These are phyloP conservation scores for Colletotrichum graminicola DNA, from an alignment of 2,329 filamentous ascomycete species.

Conservation along the genomic window DNA sequence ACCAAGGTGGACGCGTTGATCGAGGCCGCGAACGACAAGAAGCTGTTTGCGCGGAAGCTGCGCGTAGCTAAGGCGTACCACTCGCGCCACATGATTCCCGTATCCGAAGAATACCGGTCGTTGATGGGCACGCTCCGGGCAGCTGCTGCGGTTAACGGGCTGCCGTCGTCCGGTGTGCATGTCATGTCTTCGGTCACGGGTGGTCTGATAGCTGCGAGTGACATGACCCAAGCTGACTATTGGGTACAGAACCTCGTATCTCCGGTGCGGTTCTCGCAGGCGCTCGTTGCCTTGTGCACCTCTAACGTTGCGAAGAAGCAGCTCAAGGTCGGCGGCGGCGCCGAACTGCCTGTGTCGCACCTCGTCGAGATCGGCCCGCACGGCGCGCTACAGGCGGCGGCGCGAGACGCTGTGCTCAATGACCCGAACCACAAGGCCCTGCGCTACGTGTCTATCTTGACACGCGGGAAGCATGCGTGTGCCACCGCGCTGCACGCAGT, in stretches of 20 bases:
- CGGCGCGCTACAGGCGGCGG: constrained; percentile 50
- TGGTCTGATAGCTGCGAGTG: background rate
- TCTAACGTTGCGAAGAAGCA: constrained; percentile 18
- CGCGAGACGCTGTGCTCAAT: constrained; percentile 57
- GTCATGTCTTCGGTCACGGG: constrained; percentile 29
- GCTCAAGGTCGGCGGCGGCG: constrained; percentile 45
- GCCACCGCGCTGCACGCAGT: constrained; percentile 20
- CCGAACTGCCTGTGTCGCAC: constrained; percentile 11
- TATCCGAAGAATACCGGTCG: constrained; percentile 1
- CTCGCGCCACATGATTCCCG: constrained; percentile 16
- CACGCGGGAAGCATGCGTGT: background rate
- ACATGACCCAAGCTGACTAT: constrained; percentile 14
- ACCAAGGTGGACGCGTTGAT: constrained; percentile 57
- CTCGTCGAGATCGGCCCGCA: constrained; percentile 37
- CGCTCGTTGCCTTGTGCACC: constrained; percentile 29
- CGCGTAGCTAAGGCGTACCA: constrained; percentile 20
- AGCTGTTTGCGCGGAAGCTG: constrained; percentile 19
- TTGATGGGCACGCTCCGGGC: background rate
- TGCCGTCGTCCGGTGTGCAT: constrained; percentile 48
- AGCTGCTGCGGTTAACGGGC: background rate
- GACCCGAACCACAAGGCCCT: constrained; percentile 60
- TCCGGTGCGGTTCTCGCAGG: constrained; percentile 27
- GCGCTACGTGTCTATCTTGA: constrained; percentile 19
- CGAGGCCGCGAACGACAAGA: constrained; percentile 49
- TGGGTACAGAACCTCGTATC: constrained; percentile 31